phyloP scores from a whole-genome alignment of 345 rosid genomes.

The Eucalyptus rudis region DNA sequence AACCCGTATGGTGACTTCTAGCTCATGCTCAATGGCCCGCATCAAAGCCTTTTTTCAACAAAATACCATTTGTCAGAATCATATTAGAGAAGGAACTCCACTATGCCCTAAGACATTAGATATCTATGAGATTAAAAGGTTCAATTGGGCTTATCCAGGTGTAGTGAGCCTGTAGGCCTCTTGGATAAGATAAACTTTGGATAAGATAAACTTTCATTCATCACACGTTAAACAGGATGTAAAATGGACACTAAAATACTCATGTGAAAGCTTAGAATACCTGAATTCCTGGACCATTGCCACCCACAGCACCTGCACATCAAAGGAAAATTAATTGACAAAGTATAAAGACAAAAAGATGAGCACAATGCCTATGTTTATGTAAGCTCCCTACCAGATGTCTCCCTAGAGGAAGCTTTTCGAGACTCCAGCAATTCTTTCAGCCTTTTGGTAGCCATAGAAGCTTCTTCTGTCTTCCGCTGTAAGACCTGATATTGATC shows the following conservation, averaged over 20 bases:
- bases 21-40: conserved; percentile 91
- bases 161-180: not conserved
- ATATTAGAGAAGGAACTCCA: not conserved
- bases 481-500: conserved; percentile 62
- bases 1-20: conserved; percentile 82
- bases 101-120: not conserved
- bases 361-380: not conserved
- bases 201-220: not conserved
- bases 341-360: not conserved
- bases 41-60: conserved; percentile 51
- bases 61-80: not conserved
- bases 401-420: conserved; percentile 69
- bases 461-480: conserved; percentile 95
- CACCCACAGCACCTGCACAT: conserved; percentile 42
- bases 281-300: conserved; percentile 71
- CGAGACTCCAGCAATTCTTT: conserved; percentile 86
- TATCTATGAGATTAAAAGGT: not conserved
- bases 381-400: conserved; percentile 12
- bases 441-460: conserved; percentile 89
- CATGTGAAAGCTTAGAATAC: conserved; percentile 11
- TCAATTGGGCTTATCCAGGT: not conserved
- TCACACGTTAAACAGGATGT: not conserved
- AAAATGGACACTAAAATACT: not conserved
- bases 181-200: not conserved
- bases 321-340: not conserved